These are phyloP conservation scores for Prunus dulcis DNA, from an alignment of 306 rosid species.

Conservation along the genomic window DNA sequence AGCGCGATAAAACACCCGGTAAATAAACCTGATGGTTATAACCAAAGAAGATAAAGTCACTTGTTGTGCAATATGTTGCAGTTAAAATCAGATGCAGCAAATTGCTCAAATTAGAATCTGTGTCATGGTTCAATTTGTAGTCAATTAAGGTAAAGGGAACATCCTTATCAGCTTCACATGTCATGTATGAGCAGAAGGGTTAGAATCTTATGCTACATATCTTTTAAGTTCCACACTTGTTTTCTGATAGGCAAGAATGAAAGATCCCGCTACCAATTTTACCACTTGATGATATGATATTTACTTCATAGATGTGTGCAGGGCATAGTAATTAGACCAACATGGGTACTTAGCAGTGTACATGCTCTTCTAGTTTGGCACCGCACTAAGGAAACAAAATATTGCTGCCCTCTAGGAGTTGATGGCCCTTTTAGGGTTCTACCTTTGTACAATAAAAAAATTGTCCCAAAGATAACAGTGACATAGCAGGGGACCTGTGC, in stretches of 20 bases:
- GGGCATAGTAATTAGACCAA: not conserved
- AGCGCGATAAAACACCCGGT: conserved; percentile 79
- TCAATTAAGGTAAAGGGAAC: not conserved
- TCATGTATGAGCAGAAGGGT: not conserved
- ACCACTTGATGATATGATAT: not conserved
- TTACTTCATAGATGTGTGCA: no score
- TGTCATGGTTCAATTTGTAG: not conserved
- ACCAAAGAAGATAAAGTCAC: not conserved
- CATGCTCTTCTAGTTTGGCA: conserved; percentile 23
- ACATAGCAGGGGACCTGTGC: conserved; percentile 43
- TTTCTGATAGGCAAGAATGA: not conserved
- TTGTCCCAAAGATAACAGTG: conserved; percentile 28
- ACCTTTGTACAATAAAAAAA: conserved; percentile 22
- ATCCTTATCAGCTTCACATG: not conserved
- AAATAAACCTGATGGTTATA: conserved; percentile 59
- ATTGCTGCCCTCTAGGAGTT: conserved; percentile 22
- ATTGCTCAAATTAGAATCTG: no score
- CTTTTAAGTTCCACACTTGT: not conserved
- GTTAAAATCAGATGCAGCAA: no score
- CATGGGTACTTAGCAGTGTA: conserved; percentile 3
- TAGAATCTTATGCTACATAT: not conserved
- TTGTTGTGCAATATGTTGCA: not conserved
- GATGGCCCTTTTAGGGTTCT: conserved; percentile 32
- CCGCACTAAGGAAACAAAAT: conserved; percentile 30
- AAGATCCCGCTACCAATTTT: not conserved